Evolutionary conservation across 441 rosid genomes (phyloP), one percentile per base, ranked within the genome.

Genomic region (Gossypium trilobum): DNA sequence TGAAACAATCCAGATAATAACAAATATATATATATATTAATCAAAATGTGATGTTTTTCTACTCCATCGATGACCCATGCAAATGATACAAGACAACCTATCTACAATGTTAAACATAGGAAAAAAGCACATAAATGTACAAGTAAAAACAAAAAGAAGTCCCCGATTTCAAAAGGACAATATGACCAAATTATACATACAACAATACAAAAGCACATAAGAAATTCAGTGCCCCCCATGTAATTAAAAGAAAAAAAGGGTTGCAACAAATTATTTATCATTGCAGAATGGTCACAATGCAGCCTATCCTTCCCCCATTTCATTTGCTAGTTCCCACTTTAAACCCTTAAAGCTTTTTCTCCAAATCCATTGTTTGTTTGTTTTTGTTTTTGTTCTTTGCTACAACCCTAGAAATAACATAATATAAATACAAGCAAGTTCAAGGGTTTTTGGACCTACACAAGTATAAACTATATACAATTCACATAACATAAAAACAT

Each of bases 401-500:
- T 54, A 39, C 48, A 79, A 75, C 89, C 84, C 7, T 19, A 11
- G 52, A 50, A 55, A 77, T 76, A 75, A 75, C 71, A 77, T 46
- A 65, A 77, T 46, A 65, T 54, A 66, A 62, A 70, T 55, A 56
- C 74, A 46, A 59, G 17, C 14, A 23, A 36, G 64, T 44, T 1
- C 13, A 17, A 22, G n/a, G 68, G 44, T 23, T 57, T 57, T 44
- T 22, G 27, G 46, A 52, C 20, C 69, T 36, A 59, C 27, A 68
- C 10, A 42, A 31, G 39, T 42, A 72, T 33, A 42, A 31, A 66
- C 56, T 73, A 69, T 73, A 55, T 68, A 77, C 87, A 85, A 2
- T 93, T 92, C 25, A 91, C 82, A 89, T 73, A 0, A 85, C 86
- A 76, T 55, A 55, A 55, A 31, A 88, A 93, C 8, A 82, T 78